These are phyloP conservation scores for Gaillardinia entomophila DNA, from an alignment of 805 yeast species.

Conservation along the genomic window DNA sequence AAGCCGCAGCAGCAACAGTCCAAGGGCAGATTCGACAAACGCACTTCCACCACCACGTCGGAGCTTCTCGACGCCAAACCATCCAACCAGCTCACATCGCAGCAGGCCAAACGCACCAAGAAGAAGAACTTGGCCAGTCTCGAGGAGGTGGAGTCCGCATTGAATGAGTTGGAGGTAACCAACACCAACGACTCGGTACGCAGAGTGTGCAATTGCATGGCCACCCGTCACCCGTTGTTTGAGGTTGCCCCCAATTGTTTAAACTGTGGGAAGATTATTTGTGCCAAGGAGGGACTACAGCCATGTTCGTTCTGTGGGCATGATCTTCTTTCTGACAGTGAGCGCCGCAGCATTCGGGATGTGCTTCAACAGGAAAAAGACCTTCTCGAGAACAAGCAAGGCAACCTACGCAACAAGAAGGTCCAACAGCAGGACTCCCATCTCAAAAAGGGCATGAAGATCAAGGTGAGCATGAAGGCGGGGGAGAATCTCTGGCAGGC, in stretches of 20 bases:
- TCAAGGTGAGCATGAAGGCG: conserved; percentile 49
- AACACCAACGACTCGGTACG: conserved; percentile 9
- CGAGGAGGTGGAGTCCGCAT: conserved; percentile 60
- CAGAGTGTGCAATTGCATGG: conserved; percentile 73
- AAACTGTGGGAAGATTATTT: conserved; percentile 90
- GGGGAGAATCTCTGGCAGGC: conserved; percentile 62
- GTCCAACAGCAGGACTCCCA: conserved; percentile 12
- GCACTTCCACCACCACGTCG: conserved; percentile 38
- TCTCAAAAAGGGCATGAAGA: conserved; percentile 31
- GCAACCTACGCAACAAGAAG: conserved; percentile 10
- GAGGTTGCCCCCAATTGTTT: conserved; percentile 91
- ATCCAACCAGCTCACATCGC: conserved; percentile 14
- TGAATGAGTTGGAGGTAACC: conserved; percentile 45
- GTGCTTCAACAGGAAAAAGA: conserved; percentile 51
- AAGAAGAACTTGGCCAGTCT: conserved; percentile 47
- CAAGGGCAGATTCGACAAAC: conserved; percentile 7
- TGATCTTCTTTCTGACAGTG: conserved; percentile 58
- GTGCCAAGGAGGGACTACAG: conserved; percentile 83
- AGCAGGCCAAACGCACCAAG: conserved; percentile 25
- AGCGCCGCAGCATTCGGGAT: conserved; percentile 50
- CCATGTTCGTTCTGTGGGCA: conserved; percentile 82
- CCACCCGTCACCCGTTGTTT: conserved; percentile 79
- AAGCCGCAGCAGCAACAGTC: conserved; percentile 3
- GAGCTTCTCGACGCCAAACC: conserved; percentile 40
- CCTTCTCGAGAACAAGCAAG: conserved; percentile 14